These are phyloP conservation scores for Crithidia bombi DNA, from an alignment of 208 protist species.

Conservation along the genomic window DNA sequence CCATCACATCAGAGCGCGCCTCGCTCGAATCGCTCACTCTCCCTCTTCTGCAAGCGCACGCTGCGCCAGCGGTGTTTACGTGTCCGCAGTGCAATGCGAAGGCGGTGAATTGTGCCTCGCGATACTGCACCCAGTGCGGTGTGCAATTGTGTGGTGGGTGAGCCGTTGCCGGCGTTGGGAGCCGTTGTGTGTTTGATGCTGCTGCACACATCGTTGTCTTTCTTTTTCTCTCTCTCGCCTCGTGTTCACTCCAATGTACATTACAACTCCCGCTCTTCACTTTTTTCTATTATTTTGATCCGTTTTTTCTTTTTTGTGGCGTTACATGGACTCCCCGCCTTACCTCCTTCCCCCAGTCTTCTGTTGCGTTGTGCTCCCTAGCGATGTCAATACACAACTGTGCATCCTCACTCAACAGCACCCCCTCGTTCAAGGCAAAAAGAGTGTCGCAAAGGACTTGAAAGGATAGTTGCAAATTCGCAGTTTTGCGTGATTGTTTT, in stretches of 20 bases:
- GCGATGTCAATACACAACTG: no score
- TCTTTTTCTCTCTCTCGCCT: constrained; percentile 21
- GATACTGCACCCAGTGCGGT: constrained; percentile 3
- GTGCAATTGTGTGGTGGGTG: background rate
- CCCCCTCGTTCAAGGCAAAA: no score
- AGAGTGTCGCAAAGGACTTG: no score
- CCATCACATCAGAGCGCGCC: background rate
- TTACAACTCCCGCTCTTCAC: background rate
- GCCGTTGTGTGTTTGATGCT: background rate
- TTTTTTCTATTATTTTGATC: background rate
- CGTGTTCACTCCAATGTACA: background rate
- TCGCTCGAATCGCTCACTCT: constrained; percentile 10
- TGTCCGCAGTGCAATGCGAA: constrained; percentile 27
- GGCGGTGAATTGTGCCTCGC: background rate
- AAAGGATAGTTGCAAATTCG: no score
- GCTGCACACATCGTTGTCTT: background rate
- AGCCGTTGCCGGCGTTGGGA: background rate
- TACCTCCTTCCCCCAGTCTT: no score
- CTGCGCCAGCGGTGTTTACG: constrained; percentile 3
- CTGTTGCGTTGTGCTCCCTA: no score
- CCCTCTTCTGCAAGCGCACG: constrained; percentile 4
- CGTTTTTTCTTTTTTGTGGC: constrained; percentile 9
- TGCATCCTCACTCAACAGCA: no score
- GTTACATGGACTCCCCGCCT: no score
- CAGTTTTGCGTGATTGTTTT: no score